phyloP scores from a whole-genome alignment of 2,329 filamentous ascomycete genomes.

The Harringtonia aguacate region DNA sequence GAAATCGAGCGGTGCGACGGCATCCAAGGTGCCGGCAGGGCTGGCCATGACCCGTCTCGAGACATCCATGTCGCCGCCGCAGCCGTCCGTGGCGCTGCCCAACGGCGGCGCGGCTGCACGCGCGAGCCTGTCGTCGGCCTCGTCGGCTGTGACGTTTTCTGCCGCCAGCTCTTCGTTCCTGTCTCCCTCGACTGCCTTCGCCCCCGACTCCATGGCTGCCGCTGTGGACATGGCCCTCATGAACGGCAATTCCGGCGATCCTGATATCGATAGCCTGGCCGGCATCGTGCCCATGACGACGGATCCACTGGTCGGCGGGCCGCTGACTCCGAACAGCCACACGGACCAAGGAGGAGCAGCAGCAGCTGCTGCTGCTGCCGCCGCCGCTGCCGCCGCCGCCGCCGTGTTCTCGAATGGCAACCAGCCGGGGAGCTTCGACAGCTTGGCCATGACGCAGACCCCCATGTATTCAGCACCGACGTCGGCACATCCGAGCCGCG shows the following conservation, averaged over 20 bases:
- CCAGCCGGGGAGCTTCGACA: constrained; percentile 55
- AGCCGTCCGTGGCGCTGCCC: constrained; percentile 21
- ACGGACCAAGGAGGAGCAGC: constrained; percentile 52
- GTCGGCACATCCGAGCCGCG: constrained; percentile 65
- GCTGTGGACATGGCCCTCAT: constrained; percentile 13
- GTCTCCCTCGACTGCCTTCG: constrained; percentile 18
- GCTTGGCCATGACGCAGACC: constrained; percentile 44
- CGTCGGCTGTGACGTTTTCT: constrained; percentile 41
- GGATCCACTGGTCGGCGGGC: constrained; percentile 28
- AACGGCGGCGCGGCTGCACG: constrained; percentile 15
- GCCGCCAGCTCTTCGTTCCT: constrained; percentile 32
- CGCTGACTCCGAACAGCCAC: constrained; percentile 56
- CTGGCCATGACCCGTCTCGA: constrained; percentile 78
- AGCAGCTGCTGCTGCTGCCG: no score
- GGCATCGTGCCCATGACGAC: constrained; percentile 10
- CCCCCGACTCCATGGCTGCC: constrained; percentile 11
- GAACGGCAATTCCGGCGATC: constrained; percentile 10
- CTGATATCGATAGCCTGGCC: constrained; percentile 12
- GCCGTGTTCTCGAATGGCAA: constrained; percentile 43
- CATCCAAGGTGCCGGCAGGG: constrained; percentile 60
- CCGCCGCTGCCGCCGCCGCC: no score
- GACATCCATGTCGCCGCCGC: constrained; percentile 31
- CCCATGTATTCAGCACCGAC: constrained; percentile 57
- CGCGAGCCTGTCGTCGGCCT: constrained; percentile 21
- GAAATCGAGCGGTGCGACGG: constrained; percentile 56